Conservation (phyloP, 768 basidiomycete species). For the Amanita exitialis region DNA sequence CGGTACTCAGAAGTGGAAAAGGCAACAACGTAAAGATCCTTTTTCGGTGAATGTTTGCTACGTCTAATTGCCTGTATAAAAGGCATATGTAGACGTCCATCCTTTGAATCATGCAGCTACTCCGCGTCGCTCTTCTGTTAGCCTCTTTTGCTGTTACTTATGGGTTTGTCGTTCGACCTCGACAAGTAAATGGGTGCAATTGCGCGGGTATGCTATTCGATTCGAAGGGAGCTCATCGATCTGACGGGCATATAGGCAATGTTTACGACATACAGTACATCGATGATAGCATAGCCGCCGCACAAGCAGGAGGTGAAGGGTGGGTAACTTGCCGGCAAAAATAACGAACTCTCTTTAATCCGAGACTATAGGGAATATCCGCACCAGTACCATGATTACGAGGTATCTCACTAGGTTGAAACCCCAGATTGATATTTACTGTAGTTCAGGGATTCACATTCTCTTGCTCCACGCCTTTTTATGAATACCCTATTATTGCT, state of each 20-base stretch:
- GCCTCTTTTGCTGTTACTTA: constrained; percentile 4
- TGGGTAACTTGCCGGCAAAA: no score
- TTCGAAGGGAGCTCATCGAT: no score
- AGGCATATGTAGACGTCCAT: no score
- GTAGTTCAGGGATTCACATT: constrained; percentile 15
- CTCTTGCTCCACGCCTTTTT: constrained; percentile 16
- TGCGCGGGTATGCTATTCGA: constrained; percentile 13
- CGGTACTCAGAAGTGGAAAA: no score
- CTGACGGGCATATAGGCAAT: no score
- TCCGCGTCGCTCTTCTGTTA: constrained; percentile 5
- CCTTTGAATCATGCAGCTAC: background rate
- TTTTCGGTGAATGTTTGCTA: no score
- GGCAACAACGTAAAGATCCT: no score
- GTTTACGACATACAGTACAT: no score
- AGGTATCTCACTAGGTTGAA: constrained; percentile 10
- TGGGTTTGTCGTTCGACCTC: constrained; percentile 10
- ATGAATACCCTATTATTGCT: constrained; percentile 16
- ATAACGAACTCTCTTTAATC: background rate
- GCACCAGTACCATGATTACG: constrained; percentile 17
- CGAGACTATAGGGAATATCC: constrained; percentile 14
- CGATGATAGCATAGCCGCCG: no score
- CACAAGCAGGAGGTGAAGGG: no score
- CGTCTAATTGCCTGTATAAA: no score
- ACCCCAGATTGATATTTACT: background rate
- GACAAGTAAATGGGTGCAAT: constrained; percentile 13